These are phyloP conservation scores for Phytopythium mirpurense DNA, from an alignment of 352 stramenopile species.

Conservation along the genomic window DNA sequence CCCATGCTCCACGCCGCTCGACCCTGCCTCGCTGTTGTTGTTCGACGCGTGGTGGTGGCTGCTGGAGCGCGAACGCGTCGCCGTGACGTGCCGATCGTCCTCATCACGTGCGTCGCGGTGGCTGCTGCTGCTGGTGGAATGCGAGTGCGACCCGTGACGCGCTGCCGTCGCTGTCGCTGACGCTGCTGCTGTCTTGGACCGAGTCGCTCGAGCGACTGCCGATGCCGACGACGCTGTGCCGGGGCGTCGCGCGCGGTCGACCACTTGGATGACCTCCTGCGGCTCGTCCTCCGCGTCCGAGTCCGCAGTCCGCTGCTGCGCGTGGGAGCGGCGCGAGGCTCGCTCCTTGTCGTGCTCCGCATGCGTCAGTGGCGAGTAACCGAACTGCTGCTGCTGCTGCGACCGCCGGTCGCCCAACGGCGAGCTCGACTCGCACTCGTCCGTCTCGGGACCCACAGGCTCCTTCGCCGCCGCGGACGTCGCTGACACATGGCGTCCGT, in stretches of 20 bases:
- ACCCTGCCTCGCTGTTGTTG: conserved; percentile 26
- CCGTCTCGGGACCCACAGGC: conserved; percentile 27
- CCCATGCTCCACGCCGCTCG: conserved; percentile 15
- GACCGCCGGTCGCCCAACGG: conserved; percentile 12
- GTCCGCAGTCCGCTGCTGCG: conserved; percentile 16
- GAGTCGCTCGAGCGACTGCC: conserved; percentile 23
- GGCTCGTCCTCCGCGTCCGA: conserved; percentile 33
- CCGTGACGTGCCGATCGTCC: conserved; percentile 19
- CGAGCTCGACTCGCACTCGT: conserved; percentile 36
- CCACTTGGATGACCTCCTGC: conserved; percentile 34
- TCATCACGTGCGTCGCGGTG: conserved; percentile 24
- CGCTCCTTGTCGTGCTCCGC: conserved; percentile 4
- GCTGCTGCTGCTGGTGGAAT: too few species aligned
- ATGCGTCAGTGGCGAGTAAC: background rate
- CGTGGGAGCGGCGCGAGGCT: background rate
- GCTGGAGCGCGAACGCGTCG: conserved; percentile 22
- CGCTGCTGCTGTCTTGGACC: conserved; percentile 27
- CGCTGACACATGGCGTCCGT: background rate
- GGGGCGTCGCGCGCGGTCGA: conserved; percentile 23
- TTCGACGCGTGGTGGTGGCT: conserved; percentile 15
- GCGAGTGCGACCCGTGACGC: conserved; percentile 13
- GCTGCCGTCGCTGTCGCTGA: conserved; percentile 14
- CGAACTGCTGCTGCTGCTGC: conserved; percentile 14
- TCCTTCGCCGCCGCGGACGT: conserved; percentile 6
- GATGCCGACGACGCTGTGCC: conserved; percentile 8